Evolutionary conservation across 1,284 basidiomycete species (phyloP), one percentile per base, ranked within the genome.

Genomic region (Leccinum fuscescens): DNA sequence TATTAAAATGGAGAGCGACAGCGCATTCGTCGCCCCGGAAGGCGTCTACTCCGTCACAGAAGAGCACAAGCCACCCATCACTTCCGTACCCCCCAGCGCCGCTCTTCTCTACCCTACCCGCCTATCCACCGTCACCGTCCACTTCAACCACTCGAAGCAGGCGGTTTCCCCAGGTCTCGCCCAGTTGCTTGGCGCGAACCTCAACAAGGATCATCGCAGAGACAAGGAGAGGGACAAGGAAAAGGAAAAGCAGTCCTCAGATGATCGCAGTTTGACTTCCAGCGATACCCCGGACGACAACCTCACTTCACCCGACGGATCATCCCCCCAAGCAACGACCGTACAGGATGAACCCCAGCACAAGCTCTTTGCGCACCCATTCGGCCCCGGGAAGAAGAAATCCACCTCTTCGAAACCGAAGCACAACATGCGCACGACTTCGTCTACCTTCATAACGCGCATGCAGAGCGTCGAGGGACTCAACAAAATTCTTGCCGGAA

Each of bases 391-490:
- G 39, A 89, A 88, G 79, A 88, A 87, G 77, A 90, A 89, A 68
- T 68, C 79, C 8, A 64, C 35, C n/a, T 72, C 76, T 22, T 80
- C 86, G 7, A 82, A 91, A 44, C 93, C 94, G 20, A 95, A 93
- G 74, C 92, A 93, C 67, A 95, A 89, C 69, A 87, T 96, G 69
- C 84, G 90, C 58, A 93, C 92, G 1, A 93, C 92, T 0, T 93
- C 89, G 20, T 95, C 92, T 33, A 92, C 90, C 3, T 96, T 97
- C 74, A 90, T 97, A 67, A 90, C 91, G 2, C 84, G 94, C 20
- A 79, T 93, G 57, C 92, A 95, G 69, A 86, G 83, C 58, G 80
- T 85, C 54, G 93, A 95, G 67, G 91, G 91, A 53, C 77, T 94
- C 62, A 83, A 81, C 37, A 91, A 87, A 75, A 79, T 81, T 15